Base-by-base conservation (phyloP, 768 basidiomycete genomes). In the Russula compacta region DNA sequence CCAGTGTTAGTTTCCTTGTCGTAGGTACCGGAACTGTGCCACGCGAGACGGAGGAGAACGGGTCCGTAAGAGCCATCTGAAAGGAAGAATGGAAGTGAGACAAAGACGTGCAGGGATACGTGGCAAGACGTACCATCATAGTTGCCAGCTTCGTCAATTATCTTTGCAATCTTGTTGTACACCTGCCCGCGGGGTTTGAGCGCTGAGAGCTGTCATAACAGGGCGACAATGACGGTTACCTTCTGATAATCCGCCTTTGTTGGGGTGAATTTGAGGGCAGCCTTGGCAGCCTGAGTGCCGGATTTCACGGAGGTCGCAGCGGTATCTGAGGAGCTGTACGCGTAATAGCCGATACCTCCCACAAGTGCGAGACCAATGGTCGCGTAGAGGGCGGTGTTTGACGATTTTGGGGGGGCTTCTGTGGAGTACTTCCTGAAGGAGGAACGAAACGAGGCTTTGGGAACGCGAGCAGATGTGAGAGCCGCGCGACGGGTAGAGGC, bases 1-100 rank as follows among this genome's bases (percentile, higher is more conserved):
- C 91, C 90, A 15, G 85, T 84, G 60, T 81, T 81, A 48, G 79
- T 75, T 0, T 81, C 81, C 76, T 89, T 89, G 75, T 95, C 91
- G 67, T 90, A 95, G 1, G 94, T 97, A 53, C 94, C 94, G 43
- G 91, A 87, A n/a, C 85, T 69, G 74, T 97, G 94, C 94, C 94
- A 97, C 19, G 92, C 94, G 54, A 97, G 83, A 69, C 94, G 90
- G 57, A 97, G 78, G 60, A 95, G 69, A 55, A 95, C 83, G 44
- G 94, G 93, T 14, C 85, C 93, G 66, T 86, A 95, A 4, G 90
- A 92, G 21, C 92, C 92, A 69, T 94, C 90, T 93, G 66, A 4
- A 36, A 40, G 19, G 44, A 56, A 54, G 58, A 59, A 53, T 29
- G 19, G 17, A 48, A 53, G 42, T 68, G 59, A 69, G 63, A 17